Evolutionary conservation across 257 asterid species (phyloP), one percentile per base, ranked within the genome.

Genomic region (Lycium ferocissimum): DNA sequence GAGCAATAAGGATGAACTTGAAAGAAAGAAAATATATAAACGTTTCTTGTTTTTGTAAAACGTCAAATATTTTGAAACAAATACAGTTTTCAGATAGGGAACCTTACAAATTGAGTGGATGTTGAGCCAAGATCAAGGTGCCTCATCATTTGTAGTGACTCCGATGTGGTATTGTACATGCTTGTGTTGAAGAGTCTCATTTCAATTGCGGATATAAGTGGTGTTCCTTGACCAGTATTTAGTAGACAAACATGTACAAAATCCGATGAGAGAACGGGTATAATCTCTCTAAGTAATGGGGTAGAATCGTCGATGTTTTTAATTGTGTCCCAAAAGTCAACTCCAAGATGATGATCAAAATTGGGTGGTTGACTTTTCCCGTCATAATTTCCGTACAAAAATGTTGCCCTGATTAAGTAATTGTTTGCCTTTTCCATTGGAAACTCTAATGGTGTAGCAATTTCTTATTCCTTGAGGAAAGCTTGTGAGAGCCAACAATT

Each of bases 171-270:
- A 2, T 0, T 0, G 11, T 78, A 78, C 22, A 79, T 53, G 22
- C 2, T 4, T 2, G 18, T 7, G 37, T 20, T 8, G 79, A 90
- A 20, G 6, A 54, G 80, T 59, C 92, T 83, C 45, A 90, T 10
- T 73, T 90, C 92, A 12, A 90, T 12, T 8, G 87, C 73, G 0
- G 93, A 89, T 33, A 90, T 86, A 72, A 87, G 87, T 40, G 93
- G 93, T 5, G 85, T 83, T 1, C 91, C 92, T 4, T 1, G 6
- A 6, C 80, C 87, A 0, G 58, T 84, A 47, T 91, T 83, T 51
- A 89, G 89, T 1, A 91, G 83, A 63, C 92, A 91, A 7, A 88
- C 81, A 6, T 88, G 37, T 82, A 87, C n/a, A 71, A 85, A 85
- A 82, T 89, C 86, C 8, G 91, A 85, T 2, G 79, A 79, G 1